These are phyloP conservation scores for Aspergillus pseudonomiae DNA, from an alignment of 2,329 filamentous ascomycete species.

Conservation along the genomic window DNA sequence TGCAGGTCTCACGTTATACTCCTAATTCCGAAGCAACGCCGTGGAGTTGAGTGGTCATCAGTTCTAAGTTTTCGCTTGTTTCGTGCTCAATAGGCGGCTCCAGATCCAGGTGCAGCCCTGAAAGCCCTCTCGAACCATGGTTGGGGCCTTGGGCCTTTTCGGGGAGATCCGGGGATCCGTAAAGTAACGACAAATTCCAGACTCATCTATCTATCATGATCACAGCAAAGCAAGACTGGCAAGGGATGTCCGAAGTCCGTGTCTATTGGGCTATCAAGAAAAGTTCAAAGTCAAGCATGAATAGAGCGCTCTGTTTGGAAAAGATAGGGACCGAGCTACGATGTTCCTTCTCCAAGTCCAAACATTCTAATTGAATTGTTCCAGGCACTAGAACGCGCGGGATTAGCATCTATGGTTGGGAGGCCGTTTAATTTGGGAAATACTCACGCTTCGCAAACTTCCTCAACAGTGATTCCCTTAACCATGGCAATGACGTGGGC, in stretches of 20 bases:
- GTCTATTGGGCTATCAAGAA: conserved; percentile 1
- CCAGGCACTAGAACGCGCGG: conserved; percentile 61
- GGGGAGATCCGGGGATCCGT: conserved; percentile 1
- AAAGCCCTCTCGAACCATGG: conserved; percentile 1
- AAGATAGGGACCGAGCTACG: conserved; percentile 6
- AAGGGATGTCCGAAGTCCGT: background rate
- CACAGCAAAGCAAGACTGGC: background rate
- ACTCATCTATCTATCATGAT: conserved; percentile 3
- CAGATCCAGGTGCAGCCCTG: background rate
- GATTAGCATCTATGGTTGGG: conserved; percentile 25
- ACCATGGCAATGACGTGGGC: conserved; percentile 87
- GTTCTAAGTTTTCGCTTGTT: background rate
- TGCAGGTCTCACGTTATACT: background rate
- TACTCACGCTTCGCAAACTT: conserved; percentile 77
- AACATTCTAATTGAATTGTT: conserved; percentile 80
- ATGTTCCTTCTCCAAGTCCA: conserved; percentile 59
- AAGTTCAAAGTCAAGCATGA: conserved; percentile 1
- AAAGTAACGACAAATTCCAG: conserved; percentile 3
- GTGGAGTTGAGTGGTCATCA: background rate
- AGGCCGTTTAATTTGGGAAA: background rate
- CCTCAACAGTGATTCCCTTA: conserved; percentile 76
- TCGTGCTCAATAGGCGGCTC: background rate
- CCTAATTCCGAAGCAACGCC: background rate
- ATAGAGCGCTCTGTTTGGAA: background rate
- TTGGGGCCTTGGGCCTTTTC: background rate